Evolutionary conservation across 805 yeast species (phyloP).

Genomic region (Kluyveromyces lactis): DNA sequence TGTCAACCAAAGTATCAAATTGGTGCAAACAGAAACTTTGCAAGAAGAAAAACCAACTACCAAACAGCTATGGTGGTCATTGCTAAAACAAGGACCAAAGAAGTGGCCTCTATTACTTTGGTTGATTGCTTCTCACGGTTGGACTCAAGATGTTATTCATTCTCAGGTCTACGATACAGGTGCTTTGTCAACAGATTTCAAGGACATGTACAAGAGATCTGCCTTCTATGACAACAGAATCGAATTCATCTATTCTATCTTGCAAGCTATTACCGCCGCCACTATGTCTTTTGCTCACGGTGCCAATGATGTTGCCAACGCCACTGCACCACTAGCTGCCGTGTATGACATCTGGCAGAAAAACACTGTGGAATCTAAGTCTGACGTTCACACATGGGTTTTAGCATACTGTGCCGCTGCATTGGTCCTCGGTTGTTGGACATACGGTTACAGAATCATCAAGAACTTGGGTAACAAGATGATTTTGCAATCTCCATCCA

Average conservation of each 20-base stretch:
- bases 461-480: slow-evolving; percentile 63
- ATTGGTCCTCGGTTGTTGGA: slow-evolving; percentile 62
- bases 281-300: slow-evolving; percentile 82
- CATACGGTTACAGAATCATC: slow-evolving; percentile 65
- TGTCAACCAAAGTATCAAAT: slow-evolving; percentile 14
- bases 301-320: slow-evolving; percentile 71
- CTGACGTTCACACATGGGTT: slow-evolving; percentile 66
- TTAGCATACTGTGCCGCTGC: slow-evolving; percentile 60
- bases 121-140: slow-evolving; percentile 49
- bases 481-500: slow-evolving; percentile 67
- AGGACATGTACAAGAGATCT: slow-evolving; percentile 46
- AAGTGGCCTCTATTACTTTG: slow-evolving; percentile 47
- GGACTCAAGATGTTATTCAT: slow-evolving; percentile 53
- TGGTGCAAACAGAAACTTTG: slow-evolving; percentile 9
- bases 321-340: slow-evolving; percentile 67
- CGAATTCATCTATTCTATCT: slow-evolving; percentile 57
- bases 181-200: slow-evolving; percentile 38
- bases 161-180: slow-evolving; percentile 36
- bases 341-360: slow-evolving; percentile 54
- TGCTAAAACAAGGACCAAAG: slow-evolving; percentile 38
- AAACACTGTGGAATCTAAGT: slow-evolving; percentile 35
- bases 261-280: slow-evolving; percentile 66
- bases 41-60: slow-evolving; percentile 27
- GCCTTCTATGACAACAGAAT: slow-evolving; percentile 63
- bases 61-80: slow-evolving; percentile 29